Evolutionary conservation across 2,329 filamentous ascomycete species (phyloP), one percentile per base, ranked within the genome.

Genomic region (Fusarium oxysporum): DNA sequence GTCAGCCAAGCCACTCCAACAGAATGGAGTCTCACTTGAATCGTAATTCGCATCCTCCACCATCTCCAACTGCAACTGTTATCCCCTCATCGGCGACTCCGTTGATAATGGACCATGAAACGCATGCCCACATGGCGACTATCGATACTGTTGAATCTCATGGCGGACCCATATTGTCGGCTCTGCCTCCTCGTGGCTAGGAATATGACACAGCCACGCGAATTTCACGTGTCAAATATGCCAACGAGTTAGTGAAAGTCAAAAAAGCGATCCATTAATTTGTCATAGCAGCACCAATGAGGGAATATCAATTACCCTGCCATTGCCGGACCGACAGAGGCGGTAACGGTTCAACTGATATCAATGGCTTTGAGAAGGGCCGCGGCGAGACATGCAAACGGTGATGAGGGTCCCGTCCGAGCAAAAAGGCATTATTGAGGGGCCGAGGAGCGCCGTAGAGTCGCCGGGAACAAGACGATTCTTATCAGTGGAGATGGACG

Each of bases 391-490:
- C 38, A 62, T 41, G 35, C 54, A 48, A 68, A 55, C 47, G 47
- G 55, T 43, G 45, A 48, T 28, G 41, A 65, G 50, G 41, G 41
- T 43, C 60, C 40, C 40, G 40, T 44, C 40, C 40, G 23, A 57
- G 40, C 40, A 44, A 66, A 48, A 65, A 41, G 65, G 63, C 54
- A 51, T 68, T 69, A 68, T 53, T 71, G 68, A 71, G 69, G 68
- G 69, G 58, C 69, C 68, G 68, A 71, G 63, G 53, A 71, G 48
- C 63, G 57, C 69, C 69, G 69, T 30, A 64, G 59, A 72, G 69
- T 60, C 44, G 70, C 69, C 69, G 65, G 55, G 37, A 65, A 54
- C 55, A 48, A 35, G 40, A 41, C 55, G 37, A 41, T 37, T 40
- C 48, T 61, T 72, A 72, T 72, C 69, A 58, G 69, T 72, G 69